Evolutionary conservation across 1,139 yeast genomes (phyloP).

Genomic region (Arxiozyma heterogenica): DNA sequence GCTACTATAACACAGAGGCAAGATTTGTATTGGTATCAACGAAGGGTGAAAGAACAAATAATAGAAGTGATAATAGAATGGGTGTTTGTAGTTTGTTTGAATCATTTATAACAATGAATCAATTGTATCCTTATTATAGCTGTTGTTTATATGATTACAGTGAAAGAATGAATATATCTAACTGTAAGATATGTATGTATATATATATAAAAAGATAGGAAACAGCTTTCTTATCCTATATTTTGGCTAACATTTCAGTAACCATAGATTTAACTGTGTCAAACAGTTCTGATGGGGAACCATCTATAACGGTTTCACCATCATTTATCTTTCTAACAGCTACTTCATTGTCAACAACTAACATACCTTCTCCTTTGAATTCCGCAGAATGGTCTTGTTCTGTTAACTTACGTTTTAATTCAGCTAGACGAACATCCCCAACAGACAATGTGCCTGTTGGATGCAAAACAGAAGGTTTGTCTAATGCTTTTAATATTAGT

Average conservation of each 20-base stretch:
- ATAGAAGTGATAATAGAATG: no score
- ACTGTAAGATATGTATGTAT: no score
- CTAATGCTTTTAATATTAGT: slow-evolving; percentile 24
- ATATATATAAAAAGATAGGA: background rate
- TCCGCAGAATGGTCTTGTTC: slow-evolving; percentile 65
- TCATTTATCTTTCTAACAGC: slow-evolving; percentile 71
- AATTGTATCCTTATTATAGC: background rate
- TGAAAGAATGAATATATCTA: no score
- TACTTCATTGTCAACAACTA: slow-evolving; percentile 72
- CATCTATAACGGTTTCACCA: slow-evolving; percentile 80
- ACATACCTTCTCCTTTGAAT: slow-evolving; percentile 85
- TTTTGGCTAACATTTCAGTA: slow-evolving; percentile 67
- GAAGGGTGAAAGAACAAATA: background rate
- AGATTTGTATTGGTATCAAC: background rate
- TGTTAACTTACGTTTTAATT: slow-evolving; percentile 56
- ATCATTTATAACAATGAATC: background rate
- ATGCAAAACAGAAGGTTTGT: slow-evolving; percentile 17
- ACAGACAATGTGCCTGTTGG: slow-evolving; percentile 46
- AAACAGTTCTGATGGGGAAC: slow-evolving; percentile 65
- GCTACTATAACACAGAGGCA: background rate
- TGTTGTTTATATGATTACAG: background rate
- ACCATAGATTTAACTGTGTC: slow-evolving; percentile 72
- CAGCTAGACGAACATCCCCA: slow-evolving; percentile 83
- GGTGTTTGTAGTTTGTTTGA: background rate
- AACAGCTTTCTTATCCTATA: slow-evolving; percentile 7